A percentile compares a stretch with the other conserved stretches of the same genome.
phyloP scores from a whole-genome alignment of 2,329 filamentous ascomycete genomes.

The Aulographum hederae region DNA sequence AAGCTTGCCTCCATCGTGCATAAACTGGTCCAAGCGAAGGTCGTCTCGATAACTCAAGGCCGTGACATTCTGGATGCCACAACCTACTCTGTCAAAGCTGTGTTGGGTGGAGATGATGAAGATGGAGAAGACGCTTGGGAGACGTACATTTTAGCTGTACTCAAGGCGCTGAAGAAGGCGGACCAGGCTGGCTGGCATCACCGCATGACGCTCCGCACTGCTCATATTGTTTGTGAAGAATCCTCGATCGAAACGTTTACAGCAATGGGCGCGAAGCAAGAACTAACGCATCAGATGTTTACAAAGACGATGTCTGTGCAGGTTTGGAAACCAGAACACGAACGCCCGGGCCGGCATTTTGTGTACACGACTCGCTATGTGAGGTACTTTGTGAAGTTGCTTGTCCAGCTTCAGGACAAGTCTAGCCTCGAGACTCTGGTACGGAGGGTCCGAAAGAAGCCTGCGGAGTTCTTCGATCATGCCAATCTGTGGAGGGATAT shows the following conservation, averaged over 20 bases:
- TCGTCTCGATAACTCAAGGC: constrained; percentile 26
- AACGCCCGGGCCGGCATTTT: constrained; percentile 70
- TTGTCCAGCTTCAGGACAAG: constrained; percentile 59
- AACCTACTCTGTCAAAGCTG: constrained; percentile 35
- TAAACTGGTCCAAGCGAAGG: constrained; percentile 48
- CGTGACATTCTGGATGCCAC: constrained; percentile 32
- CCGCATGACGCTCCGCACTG: constrained; percentile 63
- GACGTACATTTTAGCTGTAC: constrained; percentile 42
- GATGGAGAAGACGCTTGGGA: constrained; percentile 31
- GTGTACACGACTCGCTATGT: constrained; percentile 82
- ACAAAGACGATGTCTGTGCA: constrained; percentile 91
- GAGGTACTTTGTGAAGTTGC: constrained; percentile 57
- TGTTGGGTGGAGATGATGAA: no score
- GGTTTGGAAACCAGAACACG: constrained; percentile 85
- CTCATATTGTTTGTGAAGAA: constrained; percentile 42
- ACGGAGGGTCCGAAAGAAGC: constrained; percentile 63
- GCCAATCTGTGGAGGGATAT: constrained; percentile 43
- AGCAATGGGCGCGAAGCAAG: constrained; percentile 48
- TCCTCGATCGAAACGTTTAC: constrained; percentile 28
- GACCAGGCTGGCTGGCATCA: constrained; percentile 96
- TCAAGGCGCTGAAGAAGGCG: constrained; percentile 42
- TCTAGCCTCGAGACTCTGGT: constrained; percentile 60
- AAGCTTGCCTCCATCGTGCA: constrained; percentile 69
- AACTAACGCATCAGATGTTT: constrained; percentile 69
- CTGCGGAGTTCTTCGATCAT: constrained; percentile 53